Percentiles rank a stretch among this genome's conserved stretches.
These are phyloP conservation scores for Suillus plorans DNA, from an alignment of 768 basidiomycete genomes.

Conservation along the genomic window DNA sequence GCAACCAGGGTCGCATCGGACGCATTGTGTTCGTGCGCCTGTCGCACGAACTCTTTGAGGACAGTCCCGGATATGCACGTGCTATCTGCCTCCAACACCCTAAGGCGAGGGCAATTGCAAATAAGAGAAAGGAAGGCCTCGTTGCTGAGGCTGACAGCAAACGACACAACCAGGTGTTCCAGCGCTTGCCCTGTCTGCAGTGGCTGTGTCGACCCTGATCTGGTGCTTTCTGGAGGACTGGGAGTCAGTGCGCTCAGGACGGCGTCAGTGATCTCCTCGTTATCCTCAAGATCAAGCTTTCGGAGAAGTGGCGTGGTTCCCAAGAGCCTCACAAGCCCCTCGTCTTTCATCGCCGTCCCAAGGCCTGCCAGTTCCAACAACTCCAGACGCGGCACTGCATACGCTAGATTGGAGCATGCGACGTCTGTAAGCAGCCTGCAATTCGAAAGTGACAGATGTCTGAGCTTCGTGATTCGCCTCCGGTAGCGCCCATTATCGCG, in stretches of 20 bases:
- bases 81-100: conserved; percentile 74
- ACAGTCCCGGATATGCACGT: conserved; percentile 66
- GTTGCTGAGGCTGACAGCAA: conserved; percentile 62
- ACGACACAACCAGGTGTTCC: conserved; percentile 71
- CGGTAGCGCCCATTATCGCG: conserved; percentile 48
- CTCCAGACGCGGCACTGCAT: conserved; percentile 69
- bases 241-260: conserved; percentile 71
- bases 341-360: conserved; percentile 64
- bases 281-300: conserved; percentile 86
- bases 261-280: conserved; percentile 67
- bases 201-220: conserved; percentile 18
- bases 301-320: conserved; percentile 68
- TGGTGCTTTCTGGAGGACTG: conserved; percentile 4
- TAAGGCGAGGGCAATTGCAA: conserved; percentile 57
- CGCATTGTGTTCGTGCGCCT: conserved; percentile 46
- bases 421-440: conserved; percentile 73
- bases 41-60: conserved; percentile 66
- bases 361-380: conserved; percentile 80
- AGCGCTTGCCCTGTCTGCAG: conserved; percentile 63
- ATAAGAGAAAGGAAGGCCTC: conserved; percentile 65
- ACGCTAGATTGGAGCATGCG: conserved; percentile 71
- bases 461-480: conserved; percentile 64
- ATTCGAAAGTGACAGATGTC: conserved; percentile 71
- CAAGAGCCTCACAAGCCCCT: conserved; percentile 72
- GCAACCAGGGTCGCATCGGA: conserved; percentile 59